Base-by-base conservation (phyloP, 1,284 basidiomycete species). In the Phenoliferia sp. region DNA sequence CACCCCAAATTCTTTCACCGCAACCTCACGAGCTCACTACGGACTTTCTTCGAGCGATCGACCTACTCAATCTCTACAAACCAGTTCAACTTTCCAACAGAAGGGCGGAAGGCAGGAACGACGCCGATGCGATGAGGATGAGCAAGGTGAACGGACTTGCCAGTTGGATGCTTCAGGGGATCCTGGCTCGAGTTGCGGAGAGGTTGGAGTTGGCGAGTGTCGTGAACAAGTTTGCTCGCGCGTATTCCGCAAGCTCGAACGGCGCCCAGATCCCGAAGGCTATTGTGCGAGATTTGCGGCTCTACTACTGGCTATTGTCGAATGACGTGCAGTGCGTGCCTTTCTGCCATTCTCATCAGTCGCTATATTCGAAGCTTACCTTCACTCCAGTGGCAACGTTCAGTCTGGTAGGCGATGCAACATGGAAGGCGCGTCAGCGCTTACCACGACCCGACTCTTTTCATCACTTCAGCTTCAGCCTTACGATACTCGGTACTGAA, bases 11-110 rank as follows among this genome's bases (percentile, higher is more conserved):
- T 26, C 59, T 73, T 33, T 64, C 61, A 7, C 72, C 72, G 5
- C 72, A 73, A 33, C 72, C 69, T 2, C 70, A 73, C 66, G 72
- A 73, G 54, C 63, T 73, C 34, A 68, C 64, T 33, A 69, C 70
- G 57, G 72, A 73, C 52, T 73, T 73, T 44, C 52, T 73, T 15
- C 70, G 72, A 32, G 65, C 72, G 22, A 28, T 73, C 54, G 68
- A 71, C 66, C 55, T 73, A 17, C 63, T 73, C 61, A 71, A 66
- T 44, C 34, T 73, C 39, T 73, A 72, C 70, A 73, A 73, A 34
- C 66, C 68, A 31, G 63, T 64, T 6, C 72, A 73, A 34, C 61
- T 73, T 33, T 64, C 68, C 16, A 62, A 66, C 10, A 48, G 72
- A 3, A 39, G 72, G 2, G 62, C 70, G 2, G 72, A 73, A 31